Percentiles rank a stretch among this genome's conserved stretches.
phyloP scores from a whole-genome alignment of 73 alveolate species.

The Tetrahymena elliotti region DNA sequence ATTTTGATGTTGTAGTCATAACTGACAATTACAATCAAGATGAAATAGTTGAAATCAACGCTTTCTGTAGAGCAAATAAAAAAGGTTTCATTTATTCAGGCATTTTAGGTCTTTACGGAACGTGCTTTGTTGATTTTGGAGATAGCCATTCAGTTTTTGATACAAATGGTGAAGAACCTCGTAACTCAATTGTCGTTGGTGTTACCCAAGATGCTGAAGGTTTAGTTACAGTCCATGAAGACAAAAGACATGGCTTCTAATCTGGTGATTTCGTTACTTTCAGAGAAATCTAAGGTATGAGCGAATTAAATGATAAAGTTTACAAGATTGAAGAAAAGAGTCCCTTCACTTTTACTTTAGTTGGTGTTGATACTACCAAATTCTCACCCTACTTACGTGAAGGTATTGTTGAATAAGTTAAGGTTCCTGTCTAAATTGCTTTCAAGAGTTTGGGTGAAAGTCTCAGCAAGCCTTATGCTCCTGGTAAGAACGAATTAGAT shows the following conservation, averaged over 20 bases:
- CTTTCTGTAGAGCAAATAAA: slow-evolving; percentile 59
- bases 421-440: slow-evolving; percentile 57
- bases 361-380: slow-evolving; percentile 86
- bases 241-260: slow-evolving; percentile 78
- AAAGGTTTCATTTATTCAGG: slow-evolving; percentile 78
- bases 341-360: slow-evolving; percentile 19
- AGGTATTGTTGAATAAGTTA: slow-evolving; percentile 91
- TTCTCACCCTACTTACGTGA: slow-evolving; percentile 83
- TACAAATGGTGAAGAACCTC: slow-evolving; percentile 95
- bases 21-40: slow-evolving; percentile 78
- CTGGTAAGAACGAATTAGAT: slow-evolving; percentile 62
- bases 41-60: slow-evolving; percentile 60
- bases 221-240: slow-evolving; percentile 83
- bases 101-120: slow-evolving; percentile 81
- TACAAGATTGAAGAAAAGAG: slow-evolving; percentile 56
- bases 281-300: slow-evolving; percentile 96
- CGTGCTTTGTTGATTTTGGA: slow-evolving; percentile 94
- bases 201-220: slow-evolving; percentile 69
- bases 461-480: slow-evolving; percentile 63
- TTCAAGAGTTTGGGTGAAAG: slow-evolving; percentile 52
- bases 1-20: slow-evolving; percentile 68
- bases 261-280: slow-evolving; percentile 91
- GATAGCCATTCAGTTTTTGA: slow-evolving; percentile 61
- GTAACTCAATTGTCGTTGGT: slow-evolving; percentile 76
- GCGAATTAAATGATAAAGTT: slow-evolving; percentile 77